phyloP scores from a whole-genome alignment of 257 asterid genomes.

The Ligustrum vulgare region DNA sequence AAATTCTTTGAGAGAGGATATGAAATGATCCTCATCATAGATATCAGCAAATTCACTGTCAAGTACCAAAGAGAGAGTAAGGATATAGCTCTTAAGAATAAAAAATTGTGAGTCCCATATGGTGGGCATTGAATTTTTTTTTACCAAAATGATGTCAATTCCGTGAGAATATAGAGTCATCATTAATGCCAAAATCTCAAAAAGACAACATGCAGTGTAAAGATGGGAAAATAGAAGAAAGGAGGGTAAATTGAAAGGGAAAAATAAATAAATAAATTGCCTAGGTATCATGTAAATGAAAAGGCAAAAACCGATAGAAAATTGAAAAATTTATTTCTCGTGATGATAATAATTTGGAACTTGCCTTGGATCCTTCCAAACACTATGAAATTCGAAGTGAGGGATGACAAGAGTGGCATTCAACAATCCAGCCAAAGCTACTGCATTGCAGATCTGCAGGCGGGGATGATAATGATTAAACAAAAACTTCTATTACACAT shows the following conservation, averaged over 20 bases:
- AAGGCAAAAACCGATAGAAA: background rate
- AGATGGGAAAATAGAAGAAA: background rate
- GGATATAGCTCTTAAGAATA: background rate
- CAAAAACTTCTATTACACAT: slow-evolving; percentile 17
- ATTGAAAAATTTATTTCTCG: background rate
- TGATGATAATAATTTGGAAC: slow-evolving; percentile 10
- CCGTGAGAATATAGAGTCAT: background rate
- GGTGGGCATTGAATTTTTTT: background rate
- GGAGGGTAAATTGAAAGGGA: background rate
- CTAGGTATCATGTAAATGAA: background rate
- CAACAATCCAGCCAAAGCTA: slow-evolving; percentile 78
- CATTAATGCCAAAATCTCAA: background rate
- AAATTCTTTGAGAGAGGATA: slow-evolving; percentile 57
- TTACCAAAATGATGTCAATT: background rate
- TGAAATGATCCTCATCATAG: slow-evolving; percentile 76
- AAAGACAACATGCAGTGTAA: background rate
- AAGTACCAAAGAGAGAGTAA: slow-evolving; percentile 20
- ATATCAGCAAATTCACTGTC: slow-evolving; percentile 76
- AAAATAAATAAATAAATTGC: background rate
- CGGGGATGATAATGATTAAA: slow-evolving; percentile 1
- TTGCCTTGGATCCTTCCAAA: slow-evolving; percentile 88
- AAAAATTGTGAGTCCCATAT: background rate
- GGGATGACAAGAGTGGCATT: slow-evolving; percentile 85
- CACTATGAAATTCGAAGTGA: slow-evolving; percentile 66
- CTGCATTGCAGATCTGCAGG: slow-evolving; percentile 86